Percentiles rank a stretch among this genome's conserved stretches.
Evolutionary conservation across 805 yeast species (phyloP).

Genomic region (Clavispora fructus): DNA sequence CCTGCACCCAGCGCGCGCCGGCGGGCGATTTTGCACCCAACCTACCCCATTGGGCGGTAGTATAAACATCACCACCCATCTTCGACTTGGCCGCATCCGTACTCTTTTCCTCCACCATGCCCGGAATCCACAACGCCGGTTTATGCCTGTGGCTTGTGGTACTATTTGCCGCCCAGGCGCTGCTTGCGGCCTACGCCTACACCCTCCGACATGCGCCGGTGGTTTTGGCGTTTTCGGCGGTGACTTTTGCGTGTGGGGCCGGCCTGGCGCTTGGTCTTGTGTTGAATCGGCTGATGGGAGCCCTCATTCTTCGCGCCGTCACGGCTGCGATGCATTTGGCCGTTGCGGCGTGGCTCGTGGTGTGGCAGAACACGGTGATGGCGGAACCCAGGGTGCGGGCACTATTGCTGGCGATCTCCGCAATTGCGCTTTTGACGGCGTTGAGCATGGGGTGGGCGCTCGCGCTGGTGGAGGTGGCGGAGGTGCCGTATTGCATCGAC

Average conservation of each 20-base stretch:
- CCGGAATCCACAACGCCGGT: not conserved
- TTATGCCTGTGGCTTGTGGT: conserved; percentile 7
- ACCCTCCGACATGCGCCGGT: not conserved
- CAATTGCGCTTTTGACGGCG: not conserved
- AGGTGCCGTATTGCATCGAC: not conserved
- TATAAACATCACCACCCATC: conserved; percentile 4
- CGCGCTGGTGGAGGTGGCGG: not conserved
- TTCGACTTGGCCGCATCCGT: not conserved
- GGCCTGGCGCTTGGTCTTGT: not conserved
- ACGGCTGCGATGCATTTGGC: not conserved
- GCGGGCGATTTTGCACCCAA: conserved; percentile 8
- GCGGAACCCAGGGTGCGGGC: not conserved
- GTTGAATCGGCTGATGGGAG: not conserved
- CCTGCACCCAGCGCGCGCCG: not conserved
- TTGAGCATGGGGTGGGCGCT: not conserved
- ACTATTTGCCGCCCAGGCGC: conserved; percentile 7
- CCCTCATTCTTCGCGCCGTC: not conserved
- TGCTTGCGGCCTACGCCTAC: conserved; percentile 7
- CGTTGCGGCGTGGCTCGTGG: not conserved
- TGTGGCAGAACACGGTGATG: not conserved
- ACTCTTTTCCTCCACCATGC: not conserved
- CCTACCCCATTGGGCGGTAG: conserved; percentile 8
- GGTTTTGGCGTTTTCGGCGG: not conserved
- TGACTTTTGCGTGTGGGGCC: not conserved
- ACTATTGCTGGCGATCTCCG: not conserved